These are phyloP conservation scores for Penicillium salamii DNA, from an alignment of 495 filamentous ascomycete genomes.

Conservation along the genomic window DNA sequence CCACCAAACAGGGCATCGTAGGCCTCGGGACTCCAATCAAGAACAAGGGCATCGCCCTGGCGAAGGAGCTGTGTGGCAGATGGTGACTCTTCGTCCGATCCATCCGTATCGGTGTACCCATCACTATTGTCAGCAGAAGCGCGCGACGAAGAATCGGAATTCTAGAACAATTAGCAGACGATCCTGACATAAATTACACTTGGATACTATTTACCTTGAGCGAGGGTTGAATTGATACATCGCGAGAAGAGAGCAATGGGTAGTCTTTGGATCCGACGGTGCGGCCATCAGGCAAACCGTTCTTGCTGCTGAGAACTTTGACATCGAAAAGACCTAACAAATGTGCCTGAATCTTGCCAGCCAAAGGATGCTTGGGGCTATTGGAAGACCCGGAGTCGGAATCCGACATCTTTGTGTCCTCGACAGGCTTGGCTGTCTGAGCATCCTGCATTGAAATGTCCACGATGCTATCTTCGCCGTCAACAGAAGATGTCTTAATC, in stretches of 20 bases:
- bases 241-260: slow-evolving; percentile 55
- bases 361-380: slow-evolving; percentile 27
- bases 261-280: slow-evolving; percentile 53
- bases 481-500: slow-evolving; percentile 71
- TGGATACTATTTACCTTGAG: slow-evolving; percentile 15
- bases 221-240: slow-evolving; percentile 8
- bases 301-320: slow-evolving; percentile 52
- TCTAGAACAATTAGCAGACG: slow-evolving; percentile 1
- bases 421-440: slow-evolving; percentile 27
- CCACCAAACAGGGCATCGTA: slow-evolving; percentile 69
- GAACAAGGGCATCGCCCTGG: slow-evolving; percentile 74
- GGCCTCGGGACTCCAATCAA: slow-evolving; percentile 73
- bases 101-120: slow-evolving; percentile 11
- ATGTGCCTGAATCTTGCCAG: slow-evolving; percentile 47
- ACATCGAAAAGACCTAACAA: slow-evolving; percentile 72
- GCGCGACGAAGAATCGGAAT: background rate
- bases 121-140: slow-evolving; percentile 15
- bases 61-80: slow-evolving; percentile 53
- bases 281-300: slow-evolving; percentile 63
- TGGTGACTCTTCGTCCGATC: slow-evolving; percentile 4
- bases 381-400: slow-evolving; percentile 4
- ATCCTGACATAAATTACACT: background rate
- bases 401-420: slow-evolving; percentile 13
- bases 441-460: slow-evolving; percentile 81
- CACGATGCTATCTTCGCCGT: slow-evolving; percentile 87